Conservation (phyloP, 2,329 filamentous ascomycete genomes). For the Aspergillaceae sp. region DNA sequence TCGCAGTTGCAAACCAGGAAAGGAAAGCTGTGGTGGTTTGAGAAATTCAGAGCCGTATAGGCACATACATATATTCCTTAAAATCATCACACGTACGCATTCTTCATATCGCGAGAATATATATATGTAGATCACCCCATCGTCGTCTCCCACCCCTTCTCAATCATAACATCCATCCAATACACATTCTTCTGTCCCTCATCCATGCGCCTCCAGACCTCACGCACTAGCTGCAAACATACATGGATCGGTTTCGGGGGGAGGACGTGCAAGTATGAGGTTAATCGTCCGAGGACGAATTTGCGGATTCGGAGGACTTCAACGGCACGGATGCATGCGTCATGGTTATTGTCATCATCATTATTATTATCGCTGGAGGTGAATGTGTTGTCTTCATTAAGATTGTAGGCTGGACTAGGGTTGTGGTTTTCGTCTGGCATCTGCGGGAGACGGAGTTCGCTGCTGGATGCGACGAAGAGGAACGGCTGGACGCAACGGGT, state of each 20-base stretch:
- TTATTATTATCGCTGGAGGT: no score
- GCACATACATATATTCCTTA: no score
- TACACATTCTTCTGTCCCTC: conserved; percentile 38
- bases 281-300: conserved; percentile 43
- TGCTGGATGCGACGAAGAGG: conserved; percentile 43
- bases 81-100: neutral
- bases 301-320: conserved; percentile 41
- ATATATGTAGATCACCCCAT: conserved; percentile 32
- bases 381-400: no score
- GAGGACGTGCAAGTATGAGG: conserved; percentile 38
- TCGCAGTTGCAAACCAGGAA: no score
- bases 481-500: conserved; percentile 48
- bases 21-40: no score
- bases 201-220: conserved; percentile 47
- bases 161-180: conserved; percentile 51
- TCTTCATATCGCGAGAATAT: no score
- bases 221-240: conserved; percentile 43
- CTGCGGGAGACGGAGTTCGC: conserved; percentile 38
- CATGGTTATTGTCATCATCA: no score
- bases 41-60: no score
- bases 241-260: conserved; percentile 46
- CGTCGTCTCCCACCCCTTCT: conserved; percentile 49
- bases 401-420: no score
- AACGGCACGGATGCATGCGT: conserved; percentile 22
- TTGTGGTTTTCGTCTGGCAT: neutral